Percentiles rank a stretch among this genome's conserved stretches.
Evolutionary conservation across 164 flowering plant species (phyloP).

Genomic region (Piper longum): DNA sequence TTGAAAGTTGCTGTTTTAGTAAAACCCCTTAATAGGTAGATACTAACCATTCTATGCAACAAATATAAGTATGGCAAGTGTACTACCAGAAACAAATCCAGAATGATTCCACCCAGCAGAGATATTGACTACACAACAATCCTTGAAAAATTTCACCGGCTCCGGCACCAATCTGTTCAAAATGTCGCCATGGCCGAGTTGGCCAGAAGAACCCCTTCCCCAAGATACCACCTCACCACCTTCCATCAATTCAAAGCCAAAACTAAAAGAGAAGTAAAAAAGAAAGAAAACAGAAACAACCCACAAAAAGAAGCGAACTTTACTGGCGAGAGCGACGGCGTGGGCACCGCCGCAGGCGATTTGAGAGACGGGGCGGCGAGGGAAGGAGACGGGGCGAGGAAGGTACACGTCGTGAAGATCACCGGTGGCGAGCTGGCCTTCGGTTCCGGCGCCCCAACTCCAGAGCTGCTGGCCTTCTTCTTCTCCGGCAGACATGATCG

Average conservation of each 20-base stretch:
- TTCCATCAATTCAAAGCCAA: background rate
- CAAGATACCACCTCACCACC: slow-evolving; percentile 59
- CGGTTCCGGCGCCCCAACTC: slow-evolving; percentile 99
- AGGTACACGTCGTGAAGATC: slow-evolving; percentile 41
- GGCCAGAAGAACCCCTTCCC: slow-evolving; percentile 93
- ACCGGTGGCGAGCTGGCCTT: slow-evolving; percentile 75
- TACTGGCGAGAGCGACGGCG: slow-evolving; percentile 55
- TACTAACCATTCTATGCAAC: too few species aligned
- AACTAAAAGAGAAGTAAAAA: background rate
- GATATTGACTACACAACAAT: slow-evolving; percentile 27
- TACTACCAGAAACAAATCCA: slow-evolving; percentile 71
- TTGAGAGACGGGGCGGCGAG: slow-evolving; percentile 26
- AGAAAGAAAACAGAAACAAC: background rate
- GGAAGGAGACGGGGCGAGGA: slow-evolving; percentile 34
- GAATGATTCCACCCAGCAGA: slow-evolving; percentile 99
- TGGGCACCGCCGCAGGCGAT: slow-evolving; percentile 94
- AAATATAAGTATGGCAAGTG: background rate
- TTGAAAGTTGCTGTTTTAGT: too few species aligned
- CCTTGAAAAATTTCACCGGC: slow-evolving; percentile 22
- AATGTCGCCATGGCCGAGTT: slow-evolving; percentile 70
- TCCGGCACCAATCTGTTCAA: slow-evolving; percentile 38
- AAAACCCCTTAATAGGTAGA: too few species aligned
- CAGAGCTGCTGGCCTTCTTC: slow-evolving; percentile 14
- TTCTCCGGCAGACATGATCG: slow-evolving; percentile 7
- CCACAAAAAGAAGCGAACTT: background rate